Evolutionary conservation across 179 eudicot genomes (phyloP).

Genomic region (Dionaea muscipula): DNA sequence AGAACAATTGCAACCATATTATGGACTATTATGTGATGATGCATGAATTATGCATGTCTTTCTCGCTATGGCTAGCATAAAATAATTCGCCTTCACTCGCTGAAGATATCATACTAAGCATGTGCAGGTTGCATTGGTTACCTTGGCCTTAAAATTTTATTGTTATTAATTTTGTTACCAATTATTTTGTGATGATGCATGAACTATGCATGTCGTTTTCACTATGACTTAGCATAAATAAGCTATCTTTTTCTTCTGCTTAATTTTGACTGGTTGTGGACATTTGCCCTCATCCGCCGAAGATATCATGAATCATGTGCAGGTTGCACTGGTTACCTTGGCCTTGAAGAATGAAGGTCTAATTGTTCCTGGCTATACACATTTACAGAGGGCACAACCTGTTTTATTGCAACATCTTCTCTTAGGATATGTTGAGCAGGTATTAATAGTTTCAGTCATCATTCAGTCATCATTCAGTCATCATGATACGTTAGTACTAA

Average conservation of each 20-base stretch:
- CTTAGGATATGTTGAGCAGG: conserved; percentile 92
- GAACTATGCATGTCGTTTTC: background rate
- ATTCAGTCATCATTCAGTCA: background rate
- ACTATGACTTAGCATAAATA: background rate
- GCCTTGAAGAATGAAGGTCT: conserved; percentile 69
- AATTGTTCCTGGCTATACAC: conserved; percentile 96
- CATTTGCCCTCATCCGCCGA: background rate
- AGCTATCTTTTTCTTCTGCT: background rate
- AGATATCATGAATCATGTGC: conserved; percentile 14
- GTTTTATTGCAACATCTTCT: conserved; percentile 83
- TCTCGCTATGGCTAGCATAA: background rate
- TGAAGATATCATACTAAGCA: conserved; percentile 6
- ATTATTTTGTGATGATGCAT: background rate
- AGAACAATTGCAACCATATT: too few relatives aligned
- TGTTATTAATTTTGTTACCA: too few relatives aligned
- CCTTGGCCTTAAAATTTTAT: conserved; percentile 62
- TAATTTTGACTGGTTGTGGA: background rate
- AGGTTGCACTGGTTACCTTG: conserved; percentile 63
- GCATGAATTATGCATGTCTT: background rate
- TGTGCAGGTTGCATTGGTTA: conserved; percentile 57
- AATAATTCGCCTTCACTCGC: background rate
- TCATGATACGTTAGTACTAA: background rate
- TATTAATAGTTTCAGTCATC: conserved; percentile 4
- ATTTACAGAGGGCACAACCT: conserved; percentile 97
- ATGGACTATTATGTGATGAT: too few relatives aligned